These are phyloP conservation scores for Leishmania mexicana DNA, from an alignment of 208 protist genomes.

Conservation along the genomic window DNA sequence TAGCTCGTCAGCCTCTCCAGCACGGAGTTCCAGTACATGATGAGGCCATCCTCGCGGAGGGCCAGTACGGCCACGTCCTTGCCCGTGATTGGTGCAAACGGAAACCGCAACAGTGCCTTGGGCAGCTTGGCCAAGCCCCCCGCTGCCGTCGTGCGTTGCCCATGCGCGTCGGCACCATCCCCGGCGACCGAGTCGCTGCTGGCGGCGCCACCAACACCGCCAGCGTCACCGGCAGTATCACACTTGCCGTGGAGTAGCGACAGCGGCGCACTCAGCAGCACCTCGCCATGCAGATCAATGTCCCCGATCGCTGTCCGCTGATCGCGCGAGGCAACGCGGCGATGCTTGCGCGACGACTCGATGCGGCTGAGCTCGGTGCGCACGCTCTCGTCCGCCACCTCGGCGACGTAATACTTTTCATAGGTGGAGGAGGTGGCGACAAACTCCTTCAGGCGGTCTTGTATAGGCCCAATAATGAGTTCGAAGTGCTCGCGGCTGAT, in stretches of 20 bases:
- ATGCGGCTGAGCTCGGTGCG: constrained; percentile 61
- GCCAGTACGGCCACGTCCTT: constrained; percentile 45
- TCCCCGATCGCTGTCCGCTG: constrained; percentile 21
- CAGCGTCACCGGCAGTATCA: not conserved
- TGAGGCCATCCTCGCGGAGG: constrained; percentile 82
- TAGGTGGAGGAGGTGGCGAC: constrained; percentile 66
- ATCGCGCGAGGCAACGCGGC: constrained; percentile 30
- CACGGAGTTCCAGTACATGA: constrained; percentile 76
- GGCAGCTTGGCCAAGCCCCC: constrained; percentile 2
- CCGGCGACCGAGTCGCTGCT: not conserved
- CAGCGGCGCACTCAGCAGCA: constrained; percentile 39
- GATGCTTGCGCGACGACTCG: constrained; percentile 34
- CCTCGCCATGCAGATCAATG: constrained; percentile 48
- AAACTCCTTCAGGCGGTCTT: constrained; percentile 83
- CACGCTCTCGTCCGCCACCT: constrained; percentile 63
- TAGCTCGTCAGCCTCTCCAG: constrained; percentile 71
- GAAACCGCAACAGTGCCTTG: constrained; percentile 31
- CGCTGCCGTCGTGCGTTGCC: not conserved
- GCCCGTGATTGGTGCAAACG: constrained; percentile 26
- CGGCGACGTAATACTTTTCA: constrained; percentile 62
- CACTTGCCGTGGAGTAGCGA: constrained; percentile 31
- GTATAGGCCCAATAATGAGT: constrained; percentile 81
- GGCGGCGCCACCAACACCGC: not conserved
- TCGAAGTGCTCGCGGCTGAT: constrained; percentile 90
- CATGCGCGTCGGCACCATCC: not conserved